Evolutionary conservation across 1,284 basidiomycete genomes (phyloP).

Genomic region (Ganoderma sp.): DNA sequence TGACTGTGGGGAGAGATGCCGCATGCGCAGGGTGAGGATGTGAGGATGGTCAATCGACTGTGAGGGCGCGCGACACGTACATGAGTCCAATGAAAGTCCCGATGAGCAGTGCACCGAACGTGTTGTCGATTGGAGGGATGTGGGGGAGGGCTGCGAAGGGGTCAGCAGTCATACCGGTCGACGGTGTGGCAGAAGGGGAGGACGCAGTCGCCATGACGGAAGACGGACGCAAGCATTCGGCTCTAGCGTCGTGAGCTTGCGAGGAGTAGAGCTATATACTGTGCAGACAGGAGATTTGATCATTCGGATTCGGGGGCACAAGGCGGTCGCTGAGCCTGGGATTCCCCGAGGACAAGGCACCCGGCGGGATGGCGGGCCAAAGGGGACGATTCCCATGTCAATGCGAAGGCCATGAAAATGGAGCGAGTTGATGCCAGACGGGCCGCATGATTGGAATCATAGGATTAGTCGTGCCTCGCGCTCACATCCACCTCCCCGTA

Average conservation of each 20-base stretch:
- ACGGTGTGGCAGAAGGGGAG: neutral
- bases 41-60: neutral
- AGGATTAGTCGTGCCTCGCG: neutral
- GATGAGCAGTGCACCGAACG: conserved; percentile 27
- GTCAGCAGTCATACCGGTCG: neutral
- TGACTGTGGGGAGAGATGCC: conserved; percentile 14
- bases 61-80: conserved; percentile 4
- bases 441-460: neutral
- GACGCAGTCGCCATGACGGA: conserved; percentile 4
- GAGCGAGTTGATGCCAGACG: neutral
- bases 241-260: neutral
- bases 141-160: conserved; percentile 7
- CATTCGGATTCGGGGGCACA: neutral
- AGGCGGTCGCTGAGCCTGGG: conserved; percentile 1
- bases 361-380: neutral
- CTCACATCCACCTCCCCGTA: neutral
- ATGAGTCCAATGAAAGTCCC: conserved; percentile 28
- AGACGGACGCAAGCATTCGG: neutral
- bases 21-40: neutral
- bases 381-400: neutral
- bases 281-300: neutral
- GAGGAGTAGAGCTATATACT: neutral
- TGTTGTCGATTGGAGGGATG: conserved; percentile 23
- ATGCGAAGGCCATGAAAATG: neutral
- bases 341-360: neutral